These are phyloP conservation scores for Entomortierella beljakovae DNA, from an alignment of 192 early-diverging fungal genomes.

Conservation along the genomic window DNA sequence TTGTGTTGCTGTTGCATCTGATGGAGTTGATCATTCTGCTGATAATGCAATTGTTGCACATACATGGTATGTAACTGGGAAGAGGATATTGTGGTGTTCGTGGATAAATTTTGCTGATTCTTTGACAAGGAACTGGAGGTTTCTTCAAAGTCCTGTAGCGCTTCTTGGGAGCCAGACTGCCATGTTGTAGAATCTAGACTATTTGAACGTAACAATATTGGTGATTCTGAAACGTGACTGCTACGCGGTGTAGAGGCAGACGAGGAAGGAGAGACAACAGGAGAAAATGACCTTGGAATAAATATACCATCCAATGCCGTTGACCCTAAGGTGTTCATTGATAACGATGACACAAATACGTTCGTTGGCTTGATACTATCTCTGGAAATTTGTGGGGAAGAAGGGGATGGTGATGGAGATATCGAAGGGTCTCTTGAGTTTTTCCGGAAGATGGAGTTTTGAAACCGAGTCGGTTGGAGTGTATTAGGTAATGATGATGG, in stretches of 20 bases:
- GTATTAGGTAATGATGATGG: background rate
- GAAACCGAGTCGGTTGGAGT: background rate
- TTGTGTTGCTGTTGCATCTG: background rate
- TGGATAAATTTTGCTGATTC: slow-evolving; percentile 8
- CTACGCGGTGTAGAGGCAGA: background rate
- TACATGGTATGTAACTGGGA: background rate
- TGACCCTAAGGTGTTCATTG: background rate
- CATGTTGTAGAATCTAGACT: slow-evolving; percentile 25
- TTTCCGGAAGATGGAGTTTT: background rate
- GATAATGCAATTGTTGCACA: background rate
- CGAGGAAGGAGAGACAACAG: background rate
- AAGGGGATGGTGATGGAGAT: slow-evolving; percentile 17
- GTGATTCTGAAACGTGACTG: background rate
- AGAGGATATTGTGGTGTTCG: background rate
- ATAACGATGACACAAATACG: background rate
- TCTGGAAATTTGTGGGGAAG: slow-evolving; percentile 8
- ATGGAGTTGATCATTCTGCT: background rate
- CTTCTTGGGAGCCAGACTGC: background rate
- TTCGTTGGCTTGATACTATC: background rate
- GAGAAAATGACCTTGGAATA: background rate
- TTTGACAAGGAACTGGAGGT: background rate
- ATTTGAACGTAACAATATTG: slow-evolving; percentile 15
- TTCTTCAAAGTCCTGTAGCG: background rate
- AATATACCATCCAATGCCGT: background rate
- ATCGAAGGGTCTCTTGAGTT: slow-evolving; percentile 11